phyloP scores from a whole-genome alignment of 148 eudicot genomes.

The Heliosperma pusillum region DNA sequence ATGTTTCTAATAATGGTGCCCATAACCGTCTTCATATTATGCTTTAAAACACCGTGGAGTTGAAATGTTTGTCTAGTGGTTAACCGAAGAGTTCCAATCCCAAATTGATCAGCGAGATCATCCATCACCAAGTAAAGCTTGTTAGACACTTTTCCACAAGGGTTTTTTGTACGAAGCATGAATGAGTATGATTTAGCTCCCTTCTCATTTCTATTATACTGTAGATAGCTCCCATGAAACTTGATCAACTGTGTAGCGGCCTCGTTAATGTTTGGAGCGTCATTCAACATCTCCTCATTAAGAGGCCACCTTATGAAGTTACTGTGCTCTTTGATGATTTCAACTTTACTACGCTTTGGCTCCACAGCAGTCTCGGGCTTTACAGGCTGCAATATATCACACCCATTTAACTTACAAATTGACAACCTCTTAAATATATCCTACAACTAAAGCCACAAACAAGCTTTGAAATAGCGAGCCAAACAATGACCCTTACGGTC shows the following conservation, averaged over 20 bases:
- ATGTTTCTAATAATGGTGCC: constrained; percentile 70
- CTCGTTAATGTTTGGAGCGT: constrained; percentile 78
- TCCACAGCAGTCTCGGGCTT: constrained; percentile 61
- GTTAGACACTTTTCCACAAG: constrained; percentile 91
- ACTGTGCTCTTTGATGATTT: constrained; percentile 88
- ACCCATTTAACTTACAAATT: constrained; percentile 2
- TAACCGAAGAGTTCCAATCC: constrained; percentile 91
- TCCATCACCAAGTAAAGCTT: constrained; percentile 87
- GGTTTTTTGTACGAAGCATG: constrained; percentile 98
- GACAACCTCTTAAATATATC: too few species aligned
- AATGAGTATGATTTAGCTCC: constrained; percentile 86
- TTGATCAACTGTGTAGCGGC: constrained; percentile 88
- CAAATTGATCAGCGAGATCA: constrained; percentile 94
- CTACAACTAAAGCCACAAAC: too few species aligned
- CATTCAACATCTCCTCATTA: constrained; percentile 80
- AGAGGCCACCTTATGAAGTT: constrained; percentile 94
- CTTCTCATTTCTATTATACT: constrained; percentile 72
- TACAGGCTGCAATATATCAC: constrained; percentile 59
- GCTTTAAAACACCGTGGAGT: constrained; percentile 89
- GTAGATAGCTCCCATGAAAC: constrained; percentile 96
- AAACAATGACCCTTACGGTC: background rate
- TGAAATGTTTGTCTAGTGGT: constrained; percentile 97
- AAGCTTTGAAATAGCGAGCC: too few species aligned
- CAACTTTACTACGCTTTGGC: constrained; percentile 96
- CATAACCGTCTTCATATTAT: constrained; percentile 93